Evolutionary conservation across 371 early-diverging fungal species (phyloP).

Genomic region (Circinella umbellata): DNA sequence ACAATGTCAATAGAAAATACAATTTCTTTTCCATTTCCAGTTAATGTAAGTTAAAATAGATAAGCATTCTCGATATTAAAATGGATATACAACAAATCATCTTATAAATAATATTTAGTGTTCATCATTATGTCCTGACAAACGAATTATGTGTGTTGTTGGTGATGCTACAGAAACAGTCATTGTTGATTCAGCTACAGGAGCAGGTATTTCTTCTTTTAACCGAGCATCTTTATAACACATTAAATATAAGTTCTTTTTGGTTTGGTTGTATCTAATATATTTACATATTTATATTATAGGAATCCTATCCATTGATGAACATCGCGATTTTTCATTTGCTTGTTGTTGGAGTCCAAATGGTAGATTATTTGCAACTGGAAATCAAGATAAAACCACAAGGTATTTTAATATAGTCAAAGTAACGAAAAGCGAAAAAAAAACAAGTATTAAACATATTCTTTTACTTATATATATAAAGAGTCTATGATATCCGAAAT

Average conservation of each 20-base stretch:
- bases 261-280: too few species aligned
- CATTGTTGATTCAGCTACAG: conserved; percentile 63
- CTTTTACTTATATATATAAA: too few species aligned
- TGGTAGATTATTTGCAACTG: conserved; percentile 76
- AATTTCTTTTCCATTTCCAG: conserved; percentile 63
- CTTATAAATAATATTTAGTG: conserved; percentile 57
- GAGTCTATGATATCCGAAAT: conserved; percentile 82
- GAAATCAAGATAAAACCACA: conserved; percentile 78
- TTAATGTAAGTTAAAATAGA: conserved; percentile 67
- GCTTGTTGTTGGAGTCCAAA: conserved; percentile 84
- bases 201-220: conserved; percentile 49
- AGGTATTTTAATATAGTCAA: too few species aligned
- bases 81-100: not conserved
- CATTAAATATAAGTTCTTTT: too few species aligned
- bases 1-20: conserved; percentile 35
- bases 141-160: conserved; percentile 71
- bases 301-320: conserved; percentile 31
- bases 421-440: too few species aligned
- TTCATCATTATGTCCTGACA: conserved; percentile 67
- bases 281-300: too few species aligned
- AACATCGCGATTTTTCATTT: conserved; percentile 76
- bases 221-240: too few species aligned
- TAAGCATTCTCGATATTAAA: too few species aligned
- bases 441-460: too few species aligned
- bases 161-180: conserved; percentile 70